Percentiles rank a stretch among this genome's conserved stretches.
Conservation (phyloP, 345 rosid genomes). For the Eucalyptus polyanthemos region DNA sequence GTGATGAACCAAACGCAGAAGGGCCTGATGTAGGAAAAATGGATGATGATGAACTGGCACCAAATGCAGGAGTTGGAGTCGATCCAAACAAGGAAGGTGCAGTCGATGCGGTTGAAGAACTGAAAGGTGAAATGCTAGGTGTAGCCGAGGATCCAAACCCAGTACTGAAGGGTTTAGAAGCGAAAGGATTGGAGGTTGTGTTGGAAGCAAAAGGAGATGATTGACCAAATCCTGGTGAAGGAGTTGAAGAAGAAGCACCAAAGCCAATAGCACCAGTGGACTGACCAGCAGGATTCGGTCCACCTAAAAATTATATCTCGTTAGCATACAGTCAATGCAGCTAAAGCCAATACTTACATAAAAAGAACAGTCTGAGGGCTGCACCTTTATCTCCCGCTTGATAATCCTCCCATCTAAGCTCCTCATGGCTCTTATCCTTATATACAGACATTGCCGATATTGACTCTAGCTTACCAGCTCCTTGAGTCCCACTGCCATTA, state of each 20-base stretch:
- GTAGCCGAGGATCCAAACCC: conserved; percentile 23
- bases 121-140: conserved; percentile 23
- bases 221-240: conserved; percentile 30
- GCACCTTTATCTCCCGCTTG: conserved; percentile 96
- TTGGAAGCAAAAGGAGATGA: conserved; percentile 42
- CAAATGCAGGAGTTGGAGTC: conserved; percentile 35
- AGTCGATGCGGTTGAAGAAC: conserved; percentile 22
- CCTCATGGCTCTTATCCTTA: conserved; percentile 77
- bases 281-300: conserved; percentile 51
- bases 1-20: conserved; percentile 43
- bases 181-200: conserved; percentile 35
- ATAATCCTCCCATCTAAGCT: conserved; percentile 93
- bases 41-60: conserved; percentile 23
- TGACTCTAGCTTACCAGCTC: conserved; percentile 71
- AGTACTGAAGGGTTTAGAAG: conserved; percentile 26
- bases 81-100: conserved; percentile 28
- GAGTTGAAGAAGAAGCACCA: conserved; percentile 25
- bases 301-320: conserved; percentile 39
- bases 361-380: background rate
- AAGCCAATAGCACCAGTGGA: conserved; percentile 49
- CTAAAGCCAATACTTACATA: background rate
- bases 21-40: conserved; percentile 36
- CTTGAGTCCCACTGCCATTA: conserved; percentile 24
- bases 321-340: background rate
- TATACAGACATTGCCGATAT: conserved; percentile 79